A percentile compares a stretch with the other conserved stretches of the same genome.
phyloP scores from a whole-genome alignment of 148 eudicot species.

The Bassia scoparia region DNA sequence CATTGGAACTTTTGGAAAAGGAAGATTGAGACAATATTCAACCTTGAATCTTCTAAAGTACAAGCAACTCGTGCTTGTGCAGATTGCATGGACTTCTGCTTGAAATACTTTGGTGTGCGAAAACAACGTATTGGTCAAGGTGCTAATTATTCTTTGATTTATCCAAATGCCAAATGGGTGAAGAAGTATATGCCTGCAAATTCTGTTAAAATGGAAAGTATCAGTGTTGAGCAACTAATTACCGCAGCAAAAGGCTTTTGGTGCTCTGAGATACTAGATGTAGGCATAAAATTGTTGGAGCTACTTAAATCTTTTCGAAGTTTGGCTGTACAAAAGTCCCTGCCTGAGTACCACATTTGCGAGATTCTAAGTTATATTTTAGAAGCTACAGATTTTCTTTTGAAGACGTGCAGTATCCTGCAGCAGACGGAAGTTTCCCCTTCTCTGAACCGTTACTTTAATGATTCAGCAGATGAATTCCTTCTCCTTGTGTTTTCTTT shows the following conservation, averaged over 20 bases:
- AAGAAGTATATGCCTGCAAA: neutral
- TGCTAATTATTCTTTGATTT: slow-evolving; percentile 14
- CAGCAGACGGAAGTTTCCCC: neutral
- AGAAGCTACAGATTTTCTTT: slow-evolving; percentile 14
- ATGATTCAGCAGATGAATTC: slow-evolving; percentile 7
- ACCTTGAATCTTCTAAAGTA: slow-evolving; percentile 6
- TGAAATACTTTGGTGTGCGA: slow-evolving; percentile 27
- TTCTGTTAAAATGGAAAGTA: slow-evolving; percentile 6
- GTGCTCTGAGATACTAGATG: slow-evolving; percentile 22
- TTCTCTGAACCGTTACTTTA: slow-evolving; percentile 9
- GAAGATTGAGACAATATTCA: neutral
- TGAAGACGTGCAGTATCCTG: neutral
- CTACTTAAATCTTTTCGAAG: slow-evolving; percentile 19
- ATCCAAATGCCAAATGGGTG: slow-evolving; percentile 26
- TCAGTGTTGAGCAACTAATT: slow-evolving; percentile 7
- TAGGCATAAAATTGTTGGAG: slow-evolving; percentile 30
- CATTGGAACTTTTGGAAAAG: slow-evolving; percentile 23
- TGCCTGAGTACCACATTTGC: neutral
- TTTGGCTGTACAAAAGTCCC: neutral
- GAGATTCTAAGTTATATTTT: slow-evolving; percentile 5
- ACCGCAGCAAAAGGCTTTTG: slow-evolving; percentile 25
- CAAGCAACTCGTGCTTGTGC: neutral
- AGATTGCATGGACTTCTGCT: slow-evolving; percentile 13
- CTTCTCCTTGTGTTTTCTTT: slow-evolving; percentile 10
- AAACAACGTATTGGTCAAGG: slow-evolving; percentile 1